Percentiles rank a stretch among this genome's conserved stretches.
Evolutionary conservation across 2,329 filamentous ascomycete genomes (phyloP).

Genomic region (Xylariaceae sp.): DNA sequence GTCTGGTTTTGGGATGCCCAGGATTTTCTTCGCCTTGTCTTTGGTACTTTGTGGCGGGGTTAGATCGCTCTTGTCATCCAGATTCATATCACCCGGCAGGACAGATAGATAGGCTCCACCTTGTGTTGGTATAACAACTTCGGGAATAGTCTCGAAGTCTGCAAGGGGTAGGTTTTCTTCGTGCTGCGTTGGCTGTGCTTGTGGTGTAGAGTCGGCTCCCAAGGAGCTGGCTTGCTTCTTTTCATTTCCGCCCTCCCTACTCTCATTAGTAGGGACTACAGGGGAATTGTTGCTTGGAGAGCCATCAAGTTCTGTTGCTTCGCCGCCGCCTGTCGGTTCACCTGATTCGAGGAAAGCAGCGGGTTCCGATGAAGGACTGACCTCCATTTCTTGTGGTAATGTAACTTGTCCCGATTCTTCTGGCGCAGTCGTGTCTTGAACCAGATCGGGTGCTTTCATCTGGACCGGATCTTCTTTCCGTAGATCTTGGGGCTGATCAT

Average conservation of each 20-base stretch:
- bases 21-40: constrained; percentile 13
- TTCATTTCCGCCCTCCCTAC: constrained; percentile 35
- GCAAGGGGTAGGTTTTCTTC: constrained; percentile 13
- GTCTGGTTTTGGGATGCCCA: constrained; percentile 6
- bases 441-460: background rate
- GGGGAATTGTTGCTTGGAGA: background rate
- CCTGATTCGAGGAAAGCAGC: background rate
- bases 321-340: background rate
- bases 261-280: constrained; percentile 15
- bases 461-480: background rate
- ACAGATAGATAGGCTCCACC: too few species aligned
- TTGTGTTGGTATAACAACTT: too few species aligned
- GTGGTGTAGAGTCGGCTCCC: constrained; percentile 8
- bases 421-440: background rate
- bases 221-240: constrained; percentile 23
- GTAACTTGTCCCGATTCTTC: background rate
- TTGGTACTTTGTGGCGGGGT: constrained; percentile 27
- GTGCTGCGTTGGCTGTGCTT: constrained; percentile 10
- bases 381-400: background rate
- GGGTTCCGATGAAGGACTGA: constrained; percentile 2
- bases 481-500: background rate
- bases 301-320: constrained; percentile 12
- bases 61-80: background rate
- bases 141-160: background rate
- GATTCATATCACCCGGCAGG: constrained; percentile 1